Evolutionary conservation across 2,329 filamentous ascomycete species (phyloP).

Genomic region (Colletotrichum euphorbiae): DNA sequence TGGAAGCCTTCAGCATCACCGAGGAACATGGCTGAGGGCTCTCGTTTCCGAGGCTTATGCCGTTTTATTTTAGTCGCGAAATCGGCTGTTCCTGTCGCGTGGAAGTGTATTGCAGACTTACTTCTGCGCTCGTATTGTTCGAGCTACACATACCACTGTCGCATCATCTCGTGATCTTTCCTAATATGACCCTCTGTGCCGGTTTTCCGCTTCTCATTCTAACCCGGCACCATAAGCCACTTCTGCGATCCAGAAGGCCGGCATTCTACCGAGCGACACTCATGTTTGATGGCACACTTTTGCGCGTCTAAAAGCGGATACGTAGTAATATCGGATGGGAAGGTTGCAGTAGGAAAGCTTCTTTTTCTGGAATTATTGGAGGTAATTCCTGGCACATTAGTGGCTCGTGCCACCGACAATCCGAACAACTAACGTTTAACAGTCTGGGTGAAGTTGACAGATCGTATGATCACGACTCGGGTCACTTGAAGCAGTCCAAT

Average conservation of each 20-base stretch:
- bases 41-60: too few species aligned
- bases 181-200: background rate
- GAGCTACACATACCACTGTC: background rate
- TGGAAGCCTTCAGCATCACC: too few species aligned
- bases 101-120: too few species aligned
- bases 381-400: background rate
- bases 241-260: background rate
- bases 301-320: background rate
- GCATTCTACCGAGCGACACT: background rate
- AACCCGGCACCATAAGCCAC: conserved; percentile 8
- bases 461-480: too few species aligned
- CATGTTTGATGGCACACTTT: background rate
- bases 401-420: background rate
- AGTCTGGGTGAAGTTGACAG: background rate
- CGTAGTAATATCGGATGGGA: background rate
- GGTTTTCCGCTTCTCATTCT: background rate
- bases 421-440: background rate
- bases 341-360: background rate
- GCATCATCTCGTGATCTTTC: background rate
- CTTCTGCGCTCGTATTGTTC: too few species aligned
- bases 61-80: too few species aligned
- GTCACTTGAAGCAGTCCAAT: background rate
- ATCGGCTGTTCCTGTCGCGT: too few species aligned
- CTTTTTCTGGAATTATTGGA: conserved; percentile 13
- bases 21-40: too few species aligned